A percentile compares a stretch with the other conserved stretches of the same genome.
Conservation (phyloP, 257 asterid genomes). For the Forsythia suspensa region DNA sequence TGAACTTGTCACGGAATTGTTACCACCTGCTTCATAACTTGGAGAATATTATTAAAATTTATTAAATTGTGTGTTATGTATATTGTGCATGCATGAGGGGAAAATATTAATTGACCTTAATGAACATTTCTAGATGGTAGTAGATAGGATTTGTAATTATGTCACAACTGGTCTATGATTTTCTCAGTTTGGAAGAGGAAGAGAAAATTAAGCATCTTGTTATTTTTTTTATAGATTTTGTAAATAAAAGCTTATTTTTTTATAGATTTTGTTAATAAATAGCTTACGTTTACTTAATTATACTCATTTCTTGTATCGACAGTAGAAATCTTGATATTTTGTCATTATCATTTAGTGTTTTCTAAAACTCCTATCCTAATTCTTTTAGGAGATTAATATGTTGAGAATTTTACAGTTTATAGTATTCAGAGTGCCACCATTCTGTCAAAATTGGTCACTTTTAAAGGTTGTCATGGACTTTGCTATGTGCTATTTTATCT, state of each 20-base stretch:
- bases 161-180: background rate
- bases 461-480: background rate
- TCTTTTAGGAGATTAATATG: background rate
- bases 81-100: background rate
- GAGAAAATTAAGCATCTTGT: background rate
- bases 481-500: background rate
- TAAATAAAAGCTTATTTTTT: too few species aligned
- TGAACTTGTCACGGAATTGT: background rate
- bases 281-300: background rate
- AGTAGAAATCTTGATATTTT: background rate
- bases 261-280: background rate
- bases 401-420: background rate
- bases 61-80: background rate
- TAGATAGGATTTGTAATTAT: background rate
- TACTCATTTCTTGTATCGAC: background rate
- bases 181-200: constrained; percentile 1
- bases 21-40: background rate
- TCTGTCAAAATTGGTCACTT: background rate
- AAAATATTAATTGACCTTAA: background rate
- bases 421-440: background rate
- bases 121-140: background rate
- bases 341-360: background rate
- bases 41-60: background rate
- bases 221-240: background rate
- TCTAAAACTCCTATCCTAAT: background rate